Conservation (phyloP, 2,329 filamentous ascomycete genomes). For the Fusarium sp. region DNA sequence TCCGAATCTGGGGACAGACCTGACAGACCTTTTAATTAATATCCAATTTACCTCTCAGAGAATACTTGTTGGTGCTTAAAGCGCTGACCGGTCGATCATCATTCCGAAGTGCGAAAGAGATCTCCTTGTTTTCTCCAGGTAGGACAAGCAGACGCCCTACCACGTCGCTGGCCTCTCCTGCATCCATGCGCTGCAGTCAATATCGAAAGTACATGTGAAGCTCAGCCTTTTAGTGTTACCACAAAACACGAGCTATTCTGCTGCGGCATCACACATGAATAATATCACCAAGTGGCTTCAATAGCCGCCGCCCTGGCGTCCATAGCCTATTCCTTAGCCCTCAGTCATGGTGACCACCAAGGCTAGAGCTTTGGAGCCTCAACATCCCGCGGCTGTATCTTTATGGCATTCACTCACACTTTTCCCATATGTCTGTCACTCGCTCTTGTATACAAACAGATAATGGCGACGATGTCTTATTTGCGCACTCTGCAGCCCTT, state of each 20-base stretch:
- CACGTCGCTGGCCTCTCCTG: slow-evolving; percentile 5
- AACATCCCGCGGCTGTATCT: background rate
- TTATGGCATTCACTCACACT: background rate
- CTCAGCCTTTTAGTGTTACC: slow-evolving; percentile 16
- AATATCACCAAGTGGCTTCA: background rate
- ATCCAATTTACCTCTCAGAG: background rate
- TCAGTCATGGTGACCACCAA: background rate
- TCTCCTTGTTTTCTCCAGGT: slow-evolving; percentile 3
- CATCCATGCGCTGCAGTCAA: slow-evolving; percentile 7
- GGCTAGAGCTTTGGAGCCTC: slow-evolving; percentile 7
- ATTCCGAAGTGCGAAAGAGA: background rate
- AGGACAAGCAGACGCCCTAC: slow-evolving; percentile 11
- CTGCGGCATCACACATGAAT: background rate
- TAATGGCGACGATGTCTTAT: background rate
- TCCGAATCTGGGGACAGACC: background rate
- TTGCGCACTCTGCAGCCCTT: background rate
- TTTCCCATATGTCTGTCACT: background rate
- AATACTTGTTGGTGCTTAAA: background rate
- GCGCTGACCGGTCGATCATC: background rate
- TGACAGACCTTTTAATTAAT: background rate
- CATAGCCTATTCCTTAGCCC: background rate
- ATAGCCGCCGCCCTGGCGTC: slow-evolving; percentile 6
- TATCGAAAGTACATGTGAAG: background rate
- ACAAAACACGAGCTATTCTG: slow-evolving; percentile 20
- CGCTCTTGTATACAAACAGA: background rate